phyloP scores from a whole-genome alignment of 2,329 filamentous ascomycete genomes.

The Cladosporium halotolerans region DNA sequence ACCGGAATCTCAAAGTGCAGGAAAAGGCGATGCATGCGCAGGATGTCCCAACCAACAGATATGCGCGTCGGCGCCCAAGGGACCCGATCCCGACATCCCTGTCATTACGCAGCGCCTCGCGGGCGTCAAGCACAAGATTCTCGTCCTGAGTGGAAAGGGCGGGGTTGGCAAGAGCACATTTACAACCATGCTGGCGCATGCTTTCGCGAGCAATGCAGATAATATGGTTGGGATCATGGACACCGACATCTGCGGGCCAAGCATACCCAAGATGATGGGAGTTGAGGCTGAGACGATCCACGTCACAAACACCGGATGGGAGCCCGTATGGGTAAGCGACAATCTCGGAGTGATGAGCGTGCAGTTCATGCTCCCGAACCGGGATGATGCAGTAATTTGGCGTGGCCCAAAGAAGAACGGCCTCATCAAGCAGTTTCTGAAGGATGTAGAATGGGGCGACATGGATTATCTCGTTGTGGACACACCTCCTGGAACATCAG shows the following conservation, averaged over 20 bases:
- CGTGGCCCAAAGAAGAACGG: slow-evolving; percentile 97
- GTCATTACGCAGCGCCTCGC: slow-evolving; percentile 77
- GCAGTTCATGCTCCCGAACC: slow-evolving; percentile 93
- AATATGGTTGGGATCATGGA: slow-evolving; percentile 91
- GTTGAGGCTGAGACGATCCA: slow-evolving; percentile 92
- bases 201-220: slow-evolving; percentile 74
- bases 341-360: slow-evolving; percentile 96
- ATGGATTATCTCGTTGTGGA: slow-evolving; percentile 90
- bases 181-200: slow-evolving; percentile 78
- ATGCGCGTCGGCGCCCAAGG: slow-evolving; percentile 89
- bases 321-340: slow-evolving; percentile 89
- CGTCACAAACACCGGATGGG: slow-evolving; percentile 82
- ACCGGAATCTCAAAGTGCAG: slow-evolving; percentile 66
- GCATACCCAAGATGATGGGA: slow-evolving; percentile 98
- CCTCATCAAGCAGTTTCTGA: slow-evolving; percentile 93
- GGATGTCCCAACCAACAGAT: slow-evolving; percentile 95
- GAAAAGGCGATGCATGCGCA: slow-evolving; percentile 72
- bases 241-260: slow-evolving; percentile 93
- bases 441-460: slow-evolving; percentile 96
- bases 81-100: slow-evolving; percentile 88
- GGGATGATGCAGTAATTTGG: slow-evolving; percentile 96
- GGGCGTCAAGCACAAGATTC: slow-evolving; percentile 81
- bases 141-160: slow-evolving; percentile 89
- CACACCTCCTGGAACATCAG: slow-evolving; percentile 88
- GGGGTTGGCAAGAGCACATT: slow-evolving; percentile 97